Base-by-base conservation (phyloP, 495 filamentous ascomycete genomes). In the Clohesyomyces aquaticus region DNA sequence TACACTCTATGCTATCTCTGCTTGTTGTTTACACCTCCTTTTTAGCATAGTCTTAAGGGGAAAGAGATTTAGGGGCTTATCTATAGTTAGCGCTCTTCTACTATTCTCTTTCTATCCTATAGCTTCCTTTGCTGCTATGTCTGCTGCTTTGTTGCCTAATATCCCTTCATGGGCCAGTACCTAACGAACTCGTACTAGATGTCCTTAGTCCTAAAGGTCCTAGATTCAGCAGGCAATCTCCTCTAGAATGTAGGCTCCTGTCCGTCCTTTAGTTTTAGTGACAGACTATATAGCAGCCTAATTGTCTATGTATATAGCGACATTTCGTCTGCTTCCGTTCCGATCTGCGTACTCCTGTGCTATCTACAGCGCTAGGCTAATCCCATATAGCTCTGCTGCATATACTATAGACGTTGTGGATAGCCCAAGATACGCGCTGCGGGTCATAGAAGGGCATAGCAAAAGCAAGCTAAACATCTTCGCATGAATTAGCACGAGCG, bases 281-380 rank as follows among this genome's bases (percentile, higher is more conserved):
- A 54, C 25, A 16, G 50, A 52, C 50, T 4, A 54, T 54, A 54
- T 54, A 32, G 50, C 50, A 16, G 50, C 50, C 50, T 54, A 26
- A 27, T 54, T 54, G 50, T 54, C 50, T 54, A 27, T 54, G 50
- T 54, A 54, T 22, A 54, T 54, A 16, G 50, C 50, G 50, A 32
- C 50, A 27, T 54, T 54, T 1, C 14, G 50, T 54, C 50, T 54
- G 50, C 50, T 54, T 54, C 50, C 50, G 50, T 54, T 54, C 27
- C 50, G 50, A 32, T 54, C 50, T 54, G 50, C 50, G 25, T 54
- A 54, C 18, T 54, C 26, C 35, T 54, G 11, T 32, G 50, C 50
- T 54, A 54, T 54, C 25, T 54, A 27, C 50, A 54, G 25, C 50
- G 50, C 50, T 29, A 54, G 50, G 29, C 21, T 55, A 8, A 55